Evolutionary conservation across 176 grass and related monocot species (phyloP), one percentile per base, ranked within the genome.

Genomic region (Juncus inflexus): DNA sequence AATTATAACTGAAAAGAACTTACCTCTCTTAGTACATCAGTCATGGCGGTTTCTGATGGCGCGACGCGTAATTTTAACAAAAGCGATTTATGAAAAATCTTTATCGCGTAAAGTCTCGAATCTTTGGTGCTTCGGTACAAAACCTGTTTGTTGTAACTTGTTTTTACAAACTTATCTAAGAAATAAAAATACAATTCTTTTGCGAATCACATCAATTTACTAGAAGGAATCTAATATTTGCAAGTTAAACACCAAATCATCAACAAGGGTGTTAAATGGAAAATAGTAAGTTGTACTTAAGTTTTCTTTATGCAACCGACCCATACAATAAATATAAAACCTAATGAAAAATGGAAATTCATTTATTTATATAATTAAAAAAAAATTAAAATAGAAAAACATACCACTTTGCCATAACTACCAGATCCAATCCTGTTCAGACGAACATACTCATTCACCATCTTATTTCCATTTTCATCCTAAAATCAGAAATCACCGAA

Each of bases 371-470:
- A 28, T 28, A 28, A 28, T 28, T 28, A 28, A 28, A 28, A 28
- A 28, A 28, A 28, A 28, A 28, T 28, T 28, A 28, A 5, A 71
- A 15, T 1, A 71, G 58, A 37, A 70, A 12, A 19, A 65, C 83
- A 83, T 90, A 95, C 90, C 86, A 95, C 90, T 95, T 95, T 79
- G 37, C 86, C 90, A 60, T 95, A 95, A 67, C 90, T 95, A 57
- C 90, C 90, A 49, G 90, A 66, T 55, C 90, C 83, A 69, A 95
- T 90, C 60, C 81, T 86, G 28, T 81, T 79, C 54, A 80, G 8
- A 15, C 85, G 91, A 60, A 85, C 73, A 80, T 95, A 95, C 70
- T 95, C 78, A 56, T 95, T 87, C n/a, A 95, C 57, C 84, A 95
- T 85, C 65, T 95, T 90, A 45, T 67, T 83, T 58, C 84, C 81